Evolutionary conservation across 2,329 filamentous ascomycete species (phyloP).

Genomic region (Eurotiales sp.): DNA sequence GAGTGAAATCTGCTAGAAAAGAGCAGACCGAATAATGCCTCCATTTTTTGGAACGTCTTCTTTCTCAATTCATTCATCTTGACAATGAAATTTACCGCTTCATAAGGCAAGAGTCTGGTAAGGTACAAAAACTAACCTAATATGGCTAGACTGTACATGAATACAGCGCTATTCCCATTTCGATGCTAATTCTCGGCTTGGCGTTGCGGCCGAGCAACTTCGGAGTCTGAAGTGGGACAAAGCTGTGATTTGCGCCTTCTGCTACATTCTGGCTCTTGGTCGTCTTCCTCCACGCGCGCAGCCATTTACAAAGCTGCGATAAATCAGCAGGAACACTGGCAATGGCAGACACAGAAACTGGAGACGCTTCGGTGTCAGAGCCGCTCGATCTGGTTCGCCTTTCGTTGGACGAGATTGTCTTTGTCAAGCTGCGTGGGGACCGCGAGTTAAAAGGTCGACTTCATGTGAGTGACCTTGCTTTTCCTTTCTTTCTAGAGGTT

Average conservation of each 20-base stretch:
- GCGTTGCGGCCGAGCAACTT: not conserved
- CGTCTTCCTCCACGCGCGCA: not conserved
- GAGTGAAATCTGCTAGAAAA: no score
- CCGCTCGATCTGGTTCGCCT: constrained; percentile 94
- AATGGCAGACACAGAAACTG: constrained; percentile 83
- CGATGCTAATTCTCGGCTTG: not conserved
- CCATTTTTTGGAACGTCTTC: no score
- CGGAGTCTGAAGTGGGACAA: not conserved
- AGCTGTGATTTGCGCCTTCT: not conserved
- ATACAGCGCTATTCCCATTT: not conserved
- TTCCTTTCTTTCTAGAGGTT: constrained; percentile 1
- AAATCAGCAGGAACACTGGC: not conserved
- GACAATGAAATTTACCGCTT: no score
- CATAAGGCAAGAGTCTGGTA: no score
- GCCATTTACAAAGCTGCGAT: not conserved
- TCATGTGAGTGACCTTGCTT: constrained; percentile 61
- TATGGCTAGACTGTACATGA: not conserved
- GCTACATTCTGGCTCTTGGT: not conserved
- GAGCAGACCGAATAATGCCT: no score
- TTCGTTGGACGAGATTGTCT: constrained; percentile 90
- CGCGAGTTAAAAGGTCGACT: constrained; percentile 91
- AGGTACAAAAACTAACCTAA: not conserved
- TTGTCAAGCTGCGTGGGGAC: constrained; percentile 94
- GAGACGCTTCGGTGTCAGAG: constrained; percentile 69
- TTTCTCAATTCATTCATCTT: no score